A percentile compares a stretch with the other conserved stretches of the same genome.
Evolutionary conservation across 371 early-diverging fungal genomes (phyloP).

Genomic region (Cladochytrium tenue): DNA sequence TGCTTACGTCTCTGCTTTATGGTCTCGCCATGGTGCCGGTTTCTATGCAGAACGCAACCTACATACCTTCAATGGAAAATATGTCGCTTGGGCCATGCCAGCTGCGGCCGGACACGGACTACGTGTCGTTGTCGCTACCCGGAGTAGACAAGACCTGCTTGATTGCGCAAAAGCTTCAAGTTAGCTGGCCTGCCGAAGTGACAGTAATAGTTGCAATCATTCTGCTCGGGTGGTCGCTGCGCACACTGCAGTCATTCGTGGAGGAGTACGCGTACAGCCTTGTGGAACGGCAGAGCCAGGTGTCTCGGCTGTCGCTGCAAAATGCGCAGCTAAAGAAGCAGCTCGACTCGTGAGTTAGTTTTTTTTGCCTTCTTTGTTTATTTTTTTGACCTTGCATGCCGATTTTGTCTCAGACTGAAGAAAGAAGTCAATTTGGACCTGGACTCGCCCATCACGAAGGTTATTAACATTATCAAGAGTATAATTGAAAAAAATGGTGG

Average conservation of each 20-base stretch:
- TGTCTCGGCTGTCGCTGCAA: conserved; percentile 22
- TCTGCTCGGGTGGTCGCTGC: conserved; percentile 29
- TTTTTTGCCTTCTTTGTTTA: not conserved
- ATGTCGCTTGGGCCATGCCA: conserved; percentile 6
- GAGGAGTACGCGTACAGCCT: conserved; percentile 39
- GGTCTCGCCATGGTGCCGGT: too few species aligned
- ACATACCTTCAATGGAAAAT: not conserved
- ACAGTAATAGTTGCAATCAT: conserved; percentile 34
- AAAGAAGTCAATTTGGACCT: conserved; percentile 43
- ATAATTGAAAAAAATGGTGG: conserved; percentile 38
- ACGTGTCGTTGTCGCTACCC: not conserved
- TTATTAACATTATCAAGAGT: conserved; percentile 41
- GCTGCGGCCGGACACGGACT: not conserved
- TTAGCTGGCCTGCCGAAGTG: conserved; percentile 22
- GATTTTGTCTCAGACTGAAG: conserved; percentile 16
- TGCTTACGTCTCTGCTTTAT: too few species aligned
- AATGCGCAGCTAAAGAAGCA: conserved; percentile 39
- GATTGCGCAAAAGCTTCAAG: not conserved
- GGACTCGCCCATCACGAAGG: conserved; percentile 56
- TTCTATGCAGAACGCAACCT: not conserved
- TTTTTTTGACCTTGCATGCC: not conserved
- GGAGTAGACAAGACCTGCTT: not conserved
- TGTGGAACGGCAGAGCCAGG: conserved; percentile 32
- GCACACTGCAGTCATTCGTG: conserved; percentile 39
- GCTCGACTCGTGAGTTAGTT: conserved; percentile 21